Percentiles rank a stretch among this genome's conserved stretches.
These are phyloP conservation scores for Tephrocybe rancida DNA, from an alignment of 768 basidiomycete genomes.

Conservation along the genomic window DNA sequence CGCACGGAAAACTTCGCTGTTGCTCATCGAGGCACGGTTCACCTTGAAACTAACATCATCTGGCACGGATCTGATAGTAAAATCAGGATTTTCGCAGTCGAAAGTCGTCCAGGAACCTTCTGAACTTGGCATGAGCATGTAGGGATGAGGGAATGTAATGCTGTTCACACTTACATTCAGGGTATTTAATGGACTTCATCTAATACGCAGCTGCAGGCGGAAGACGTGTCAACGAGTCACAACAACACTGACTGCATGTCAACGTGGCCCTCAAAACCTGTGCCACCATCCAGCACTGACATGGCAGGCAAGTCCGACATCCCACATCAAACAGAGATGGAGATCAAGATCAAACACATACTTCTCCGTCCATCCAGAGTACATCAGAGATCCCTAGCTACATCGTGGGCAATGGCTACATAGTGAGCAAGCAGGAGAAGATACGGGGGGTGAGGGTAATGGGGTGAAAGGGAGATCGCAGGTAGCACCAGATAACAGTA, in stretches of 20 bases:
- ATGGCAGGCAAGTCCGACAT: constrained; percentile 3
- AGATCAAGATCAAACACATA: constrained; percentile 25
- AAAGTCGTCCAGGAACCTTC: constrained; percentile 37
- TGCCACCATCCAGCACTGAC: constrained; percentile 15
- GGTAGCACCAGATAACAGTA: constrained; percentile 31
- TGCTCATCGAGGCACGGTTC: constrained; percentile 46
- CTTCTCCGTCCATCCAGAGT: constrained; percentile 35
- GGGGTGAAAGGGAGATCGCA: constrained; percentile 20
- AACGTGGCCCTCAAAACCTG: constrained; percentile 9
- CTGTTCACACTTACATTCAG: too few species aligned
- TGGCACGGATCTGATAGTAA: constrained; percentile 54
- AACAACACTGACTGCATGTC: constrained; percentile 1
- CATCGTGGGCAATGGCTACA: constrained; percentile 20
- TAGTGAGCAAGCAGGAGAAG: constrained; percentile 25
- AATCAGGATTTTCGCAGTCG: constrained; percentile 53
- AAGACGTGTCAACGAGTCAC: background rate
- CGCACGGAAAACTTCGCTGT: constrained; percentile 69
- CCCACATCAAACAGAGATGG: constrained; percentile 26
- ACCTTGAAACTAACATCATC: constrained; percentile 55
- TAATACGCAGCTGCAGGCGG: background rate
- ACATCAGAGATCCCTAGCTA: constrained; percentile 38
- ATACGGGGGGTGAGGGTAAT: constrained; percentile 15
- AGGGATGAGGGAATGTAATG: too few species aligned
- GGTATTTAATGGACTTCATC: background rate
- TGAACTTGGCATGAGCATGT: constrained; percentile 4